phyloP scores from a whole-genome alignment of 2,329 filamentous ascomycete species.

The Verruconis gallopava region DNA sequence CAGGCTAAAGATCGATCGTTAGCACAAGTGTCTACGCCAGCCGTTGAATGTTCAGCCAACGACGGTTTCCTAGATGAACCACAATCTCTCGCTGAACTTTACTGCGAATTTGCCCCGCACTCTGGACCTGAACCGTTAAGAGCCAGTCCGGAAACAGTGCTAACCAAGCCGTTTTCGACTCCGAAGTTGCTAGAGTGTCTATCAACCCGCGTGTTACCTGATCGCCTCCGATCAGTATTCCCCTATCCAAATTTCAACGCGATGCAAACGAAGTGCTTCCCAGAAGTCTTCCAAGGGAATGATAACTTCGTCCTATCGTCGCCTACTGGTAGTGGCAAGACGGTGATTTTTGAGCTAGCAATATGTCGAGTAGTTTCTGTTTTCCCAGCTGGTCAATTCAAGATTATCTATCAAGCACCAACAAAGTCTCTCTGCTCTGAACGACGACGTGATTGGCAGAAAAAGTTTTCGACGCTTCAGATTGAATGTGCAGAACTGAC shows the following conservation, averaged over 20 bases:
- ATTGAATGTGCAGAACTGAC: constrained; percentile 66
- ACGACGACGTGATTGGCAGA: constrained; percentile 61
- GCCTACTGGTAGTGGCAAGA: constrained; percentile 79
- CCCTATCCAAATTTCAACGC: constrained; percentile 67
- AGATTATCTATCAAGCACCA: constrained; percentile 74
- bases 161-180: too few relatives aligned
- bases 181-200: constrained; percentile 35
- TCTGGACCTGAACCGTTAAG: too few relatives aligned
- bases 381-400: constrained; percentile 49
- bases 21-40: too few relatives aligned
- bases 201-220: constrained; percentile 48
- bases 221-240: constrained; percentile 57
- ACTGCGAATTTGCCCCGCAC: too few relatives aligned
- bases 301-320: constrained; percentile 71
- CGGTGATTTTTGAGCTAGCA: constrained; percentile 66
- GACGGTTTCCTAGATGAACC: too few relatives aligned
- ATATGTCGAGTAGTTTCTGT: constrained; percentile 57
- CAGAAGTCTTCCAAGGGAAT: constrained; percentile 49
- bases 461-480: constrained; percentile 56
- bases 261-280: constrained; percentile 69
- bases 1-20: too few relatives aligned
- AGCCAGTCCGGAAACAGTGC: too few relatives aligned
- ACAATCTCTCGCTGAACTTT: too few relatives aligned
- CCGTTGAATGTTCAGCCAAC: too few relatives aligned
- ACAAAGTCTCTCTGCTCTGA: constrained; percentile 76